Conservation (phyloP, 2,329 filamentous ascomycete genomes). For the Juglanconis sp. region DNA sequence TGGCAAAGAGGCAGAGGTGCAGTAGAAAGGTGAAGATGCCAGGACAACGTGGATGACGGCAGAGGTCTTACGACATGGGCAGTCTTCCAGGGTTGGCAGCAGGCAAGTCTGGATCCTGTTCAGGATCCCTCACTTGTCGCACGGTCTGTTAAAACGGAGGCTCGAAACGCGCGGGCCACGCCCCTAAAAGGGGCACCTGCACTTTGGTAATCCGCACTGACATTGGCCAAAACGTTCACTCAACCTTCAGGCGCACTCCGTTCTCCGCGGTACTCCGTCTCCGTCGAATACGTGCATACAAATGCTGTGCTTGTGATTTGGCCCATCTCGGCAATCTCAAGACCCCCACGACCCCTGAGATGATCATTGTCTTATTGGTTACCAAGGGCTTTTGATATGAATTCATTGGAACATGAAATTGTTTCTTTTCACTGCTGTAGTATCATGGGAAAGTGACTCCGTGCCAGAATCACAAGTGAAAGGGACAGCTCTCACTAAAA, state of each 20-base stretch:
- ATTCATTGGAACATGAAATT: neutral
- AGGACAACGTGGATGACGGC: constrained; percentile 15
- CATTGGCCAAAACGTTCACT: neutral
- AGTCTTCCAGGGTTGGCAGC: constrained; percentile 1
- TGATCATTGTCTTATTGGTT: neutral
- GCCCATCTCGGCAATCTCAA: constrained; percentile 7
- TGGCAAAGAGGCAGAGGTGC: neutral
- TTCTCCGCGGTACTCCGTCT: too few relatives aligned
- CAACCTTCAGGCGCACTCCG: neutral
- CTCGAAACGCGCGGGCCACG: constrained; percentile 3
- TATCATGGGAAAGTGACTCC: neutral
- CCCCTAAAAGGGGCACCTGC: neutral
- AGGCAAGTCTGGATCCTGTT: neutral
- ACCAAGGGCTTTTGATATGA: neutral
- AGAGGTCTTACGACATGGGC: constrained; percentile 16
- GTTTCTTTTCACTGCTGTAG: neutral
- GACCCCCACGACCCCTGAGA: constrained; percentile 8
- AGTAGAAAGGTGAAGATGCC: neutral
- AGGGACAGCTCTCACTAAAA: neutral
- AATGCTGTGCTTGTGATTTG: neutral
- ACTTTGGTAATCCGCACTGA: neutral
- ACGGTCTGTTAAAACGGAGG: neutral
- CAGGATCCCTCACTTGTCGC: neutral
- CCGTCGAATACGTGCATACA: too few relatives aligned
- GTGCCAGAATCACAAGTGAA: neutral